phyloP scores from a whole-genome alignment of 495 filamentous ascomycete genomes.

The Mytilinidion resinicola region DNA sequence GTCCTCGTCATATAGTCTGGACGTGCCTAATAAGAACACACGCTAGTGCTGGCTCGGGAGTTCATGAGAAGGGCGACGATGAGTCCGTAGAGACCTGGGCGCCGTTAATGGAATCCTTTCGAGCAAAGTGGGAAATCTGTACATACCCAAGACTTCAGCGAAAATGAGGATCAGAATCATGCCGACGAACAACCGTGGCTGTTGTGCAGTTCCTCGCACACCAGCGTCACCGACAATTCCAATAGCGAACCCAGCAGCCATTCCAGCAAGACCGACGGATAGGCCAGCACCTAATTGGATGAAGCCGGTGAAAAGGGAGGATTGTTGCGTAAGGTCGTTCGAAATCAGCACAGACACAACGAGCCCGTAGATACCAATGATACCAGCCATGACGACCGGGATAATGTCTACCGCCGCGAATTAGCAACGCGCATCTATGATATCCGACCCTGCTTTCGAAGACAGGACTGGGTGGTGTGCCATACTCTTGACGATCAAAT shows the following conservation, averaged over 20 bases:
- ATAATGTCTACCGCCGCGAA: slow-evolving; percentile 69
- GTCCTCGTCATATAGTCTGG: not conserved
- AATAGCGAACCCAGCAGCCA: slow-evolving; percentile 97
- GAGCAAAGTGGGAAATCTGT: not conserved
- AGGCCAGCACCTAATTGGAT: slow-evolving; percentile 97
- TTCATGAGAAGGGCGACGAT: slow-evolving; percentile 99
- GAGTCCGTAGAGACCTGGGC: slow-evolving; percentile 84
- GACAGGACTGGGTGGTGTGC: slow-evolving; percentile 9
- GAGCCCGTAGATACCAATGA: slow-evolving; percentile 99
- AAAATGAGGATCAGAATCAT: slow-evolving; percentile 99
- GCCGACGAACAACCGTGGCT: slow-evolving; percentile 95
- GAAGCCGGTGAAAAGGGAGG: slow-evolving; percentile 88
- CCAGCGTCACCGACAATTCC: slow-evolving; percentile 99
- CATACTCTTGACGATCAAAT: slow-evolving; percentile 99
- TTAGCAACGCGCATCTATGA: slow-evolving; percentile 4
- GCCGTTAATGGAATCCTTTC: not conserved
- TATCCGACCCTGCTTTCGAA: not conserved
- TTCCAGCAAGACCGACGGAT: slow-evolving; percentile 89
- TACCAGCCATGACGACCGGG: slow-evolving; percentile 99
- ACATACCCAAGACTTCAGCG: slow-evolving; percentile 94
- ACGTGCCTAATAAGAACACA: slow-evolving; percentile 9
- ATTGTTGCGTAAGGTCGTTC: slow-evolving; percentile 73
- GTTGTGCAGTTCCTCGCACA: slow-evolving; percentile 96
- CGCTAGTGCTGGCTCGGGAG: slow-evolving; percentile 42
- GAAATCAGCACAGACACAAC: slow-evolving; percentile 98